Conservation (phyloP, 2,329 filamentous ascomycete genomes). For the Fusarium lyarnte region DNA sequence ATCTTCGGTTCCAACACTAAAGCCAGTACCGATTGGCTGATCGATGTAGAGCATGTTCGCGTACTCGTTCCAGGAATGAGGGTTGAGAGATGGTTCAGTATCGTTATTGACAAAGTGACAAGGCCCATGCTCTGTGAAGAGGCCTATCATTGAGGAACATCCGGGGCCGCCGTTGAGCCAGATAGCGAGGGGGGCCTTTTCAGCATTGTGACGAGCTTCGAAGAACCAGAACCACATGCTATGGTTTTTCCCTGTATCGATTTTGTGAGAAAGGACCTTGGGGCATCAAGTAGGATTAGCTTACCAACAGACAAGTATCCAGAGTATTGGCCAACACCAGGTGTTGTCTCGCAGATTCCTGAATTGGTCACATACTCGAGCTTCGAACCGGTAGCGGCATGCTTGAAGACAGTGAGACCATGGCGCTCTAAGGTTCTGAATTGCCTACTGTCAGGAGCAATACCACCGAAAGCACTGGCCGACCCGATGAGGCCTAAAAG, state of each 20-base stretch:
- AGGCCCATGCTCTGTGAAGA: constrained; percentile 80
- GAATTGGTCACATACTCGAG: constrained; percentile 42
- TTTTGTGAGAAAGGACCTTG: constrained; percentile 35
- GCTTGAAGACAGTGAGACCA: constrained; percentile 26
- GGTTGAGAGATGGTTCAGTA: constrained; percentile 57
- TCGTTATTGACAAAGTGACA: constrained; percentile 67
- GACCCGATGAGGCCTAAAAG: constrained; percentile 29
- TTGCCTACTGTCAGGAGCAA: constrained; percentile 26
- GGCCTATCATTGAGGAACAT: constrained; percentile 47
- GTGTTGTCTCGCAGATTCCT: constrained; percentile 65
- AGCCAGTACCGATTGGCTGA: constrained; percentile 58
- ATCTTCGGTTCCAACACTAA: constrained; percentile 41
- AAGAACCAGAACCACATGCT: constrained; percentile 60
- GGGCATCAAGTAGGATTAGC: constrained; percentile 28
- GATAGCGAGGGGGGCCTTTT: constrained; percentile 60
- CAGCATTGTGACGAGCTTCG: constrained; percentile 53
- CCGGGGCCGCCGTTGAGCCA: constrained; percentile 58
- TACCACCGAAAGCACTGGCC: constrained; percentile 29
- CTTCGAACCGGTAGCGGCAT: constrained; percentile 30
- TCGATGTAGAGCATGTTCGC: constrained; percentile 78
- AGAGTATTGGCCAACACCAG: constrained; percentile 70
- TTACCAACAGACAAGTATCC: constrained; percentile 69
- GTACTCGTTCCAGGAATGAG: constrained; percentile 70
- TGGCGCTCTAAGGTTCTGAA: constrained; percentile 29
- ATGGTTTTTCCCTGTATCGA: constrained; percentile 32